Conservation (phyloP, 257 asterid genomes). For the Gynochthodes officinalis region DNA sequence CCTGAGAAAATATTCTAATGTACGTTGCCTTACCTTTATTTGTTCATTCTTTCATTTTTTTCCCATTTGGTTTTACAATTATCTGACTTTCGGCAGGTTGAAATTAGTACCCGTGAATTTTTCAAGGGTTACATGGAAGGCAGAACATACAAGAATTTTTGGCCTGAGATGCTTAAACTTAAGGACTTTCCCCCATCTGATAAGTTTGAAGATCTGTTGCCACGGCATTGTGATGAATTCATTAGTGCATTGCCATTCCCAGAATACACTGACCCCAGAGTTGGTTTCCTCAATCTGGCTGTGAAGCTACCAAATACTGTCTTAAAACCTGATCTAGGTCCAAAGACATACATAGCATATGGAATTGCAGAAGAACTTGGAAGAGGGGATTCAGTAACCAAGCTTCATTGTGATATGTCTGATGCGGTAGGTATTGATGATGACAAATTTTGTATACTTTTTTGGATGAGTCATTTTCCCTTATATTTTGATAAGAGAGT, state of each 20-base stretch:
- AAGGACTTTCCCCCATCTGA: constrained; percentile 98
- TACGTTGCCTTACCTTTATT: neutral
- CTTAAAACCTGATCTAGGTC: constrained; percentile 91
- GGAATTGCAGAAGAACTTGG: constrained; percentile 72
- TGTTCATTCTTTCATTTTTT: neutral
- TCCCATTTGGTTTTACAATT: neutral
- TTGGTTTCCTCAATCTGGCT: constrained; percentile 79
- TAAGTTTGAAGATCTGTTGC: constrained; percentile 78
- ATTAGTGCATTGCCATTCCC: constrained; percentile 81
- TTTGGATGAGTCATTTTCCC: neutral
- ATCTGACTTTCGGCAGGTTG: constrained; percentile 46
- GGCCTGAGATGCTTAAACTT: constrained; percentile 99
- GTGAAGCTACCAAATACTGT: constrained; percentile 63
- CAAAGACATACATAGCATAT: constrained; percentile 92
- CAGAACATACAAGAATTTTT: constrained; percentile 58
- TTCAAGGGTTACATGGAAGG: constrained; percentile 80
- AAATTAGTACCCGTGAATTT: constrained; percentile 59
- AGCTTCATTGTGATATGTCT: constrained; percentile 94
- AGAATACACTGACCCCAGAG: constrained; percentile 81
- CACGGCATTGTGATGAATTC: constrained; percentile 94
- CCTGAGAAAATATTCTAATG: neutral
- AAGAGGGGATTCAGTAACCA: constrained; percentile 96
- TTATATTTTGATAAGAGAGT: neutral
- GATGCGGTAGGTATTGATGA: constrained; percentile 68
- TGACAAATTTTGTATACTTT: neutral